These are phyloP conservation scores for Boletus eberwhitei DNA, from an alignment of 768 basidiomycete genomes.

Conservation along the genomic window DNA sequence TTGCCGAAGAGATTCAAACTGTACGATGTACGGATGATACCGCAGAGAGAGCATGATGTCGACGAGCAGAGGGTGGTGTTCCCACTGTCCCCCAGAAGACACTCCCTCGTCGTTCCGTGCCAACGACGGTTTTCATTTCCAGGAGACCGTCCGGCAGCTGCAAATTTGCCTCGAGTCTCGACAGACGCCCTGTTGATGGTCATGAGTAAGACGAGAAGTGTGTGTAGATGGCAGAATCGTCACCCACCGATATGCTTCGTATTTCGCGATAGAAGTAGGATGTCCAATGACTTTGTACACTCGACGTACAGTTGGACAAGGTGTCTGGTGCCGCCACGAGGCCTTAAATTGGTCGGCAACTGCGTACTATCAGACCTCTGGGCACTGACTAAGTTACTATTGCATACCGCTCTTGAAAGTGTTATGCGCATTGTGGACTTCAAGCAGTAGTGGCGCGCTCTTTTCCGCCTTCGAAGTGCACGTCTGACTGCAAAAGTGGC, in stretches of 20 bases:
- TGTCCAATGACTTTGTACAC: slow-evolving; percentile 64
- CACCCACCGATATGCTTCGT: slow-evolving; percentile 59
- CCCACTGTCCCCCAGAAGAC: slow-evolving; percentile 62
- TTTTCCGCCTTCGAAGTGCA: slow-evolving; percentile 55
- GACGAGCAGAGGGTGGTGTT: slow-evolving; percentile 50
- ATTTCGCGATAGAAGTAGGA: slow-evolving; percentile 47
- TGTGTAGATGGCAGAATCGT: neutral
- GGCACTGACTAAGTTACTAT: neutral
- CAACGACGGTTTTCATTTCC: slow-evolving; percentile 75
- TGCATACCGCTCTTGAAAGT: slow-evolving; percentile 64
- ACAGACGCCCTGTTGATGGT: slow-evolving; percentile 43
- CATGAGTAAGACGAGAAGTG: neutral
- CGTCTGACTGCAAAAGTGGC: slow-evolving; percentile 58
- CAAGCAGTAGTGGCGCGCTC: slow-evolving; percentile 54
- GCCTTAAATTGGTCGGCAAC: slow-evolving; percentile 65
- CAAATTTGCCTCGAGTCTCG: slow-evolving; percentile 60
- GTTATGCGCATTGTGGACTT: slow-evolving; percentile 55
- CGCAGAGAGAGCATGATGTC: slow-evolving; percentile 57
- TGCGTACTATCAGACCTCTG: slow-evolving; percentile 22
- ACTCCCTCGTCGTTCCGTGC: slow-evolving; percentile 69
- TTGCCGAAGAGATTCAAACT: slow-evolving; percentile 61
- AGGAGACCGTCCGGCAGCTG: slow-evolving; percentile 46
- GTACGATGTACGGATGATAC: slow-evolving; percentile 61
- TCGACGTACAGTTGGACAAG: slow-evolving; percentile 54
- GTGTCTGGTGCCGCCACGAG: slow-evolving; percentile 62